Evolutionary conservation across 1,284 basidiomycete species (phyloP), one percentile per base, ranked within the genome.

Genomic region (Ganoderma resinaceum): DNA sequence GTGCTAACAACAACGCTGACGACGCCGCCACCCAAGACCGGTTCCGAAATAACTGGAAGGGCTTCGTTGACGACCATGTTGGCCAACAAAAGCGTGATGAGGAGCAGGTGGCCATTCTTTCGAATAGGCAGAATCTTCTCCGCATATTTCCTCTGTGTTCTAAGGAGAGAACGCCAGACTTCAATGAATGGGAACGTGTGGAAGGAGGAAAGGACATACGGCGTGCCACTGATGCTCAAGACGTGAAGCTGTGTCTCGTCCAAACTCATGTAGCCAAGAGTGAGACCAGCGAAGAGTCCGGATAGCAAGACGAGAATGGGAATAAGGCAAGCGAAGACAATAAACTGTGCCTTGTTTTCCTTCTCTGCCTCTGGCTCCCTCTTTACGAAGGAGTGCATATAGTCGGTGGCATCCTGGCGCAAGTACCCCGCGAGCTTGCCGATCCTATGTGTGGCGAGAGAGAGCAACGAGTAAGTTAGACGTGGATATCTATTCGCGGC

Each of bases 11-110:
- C 84, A 61, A 96, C 93, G 59, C 94, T 92, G 73, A 85, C 87
- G 8, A 92, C 78, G 14, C 95, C 95, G 33, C 95, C 94, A 35
- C 95, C 95, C 0, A 98, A 85, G 31, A 98, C 86, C 14, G 90
- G 91, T 75, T 96, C 95, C 33, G 94, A 88, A 74, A 98, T 95
- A 75, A 98, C 90, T 16, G 96, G 96, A 2, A 98, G 86, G 1
- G 94, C 89, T 80, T 96, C 95, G 79, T 96, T 96, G 74, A 92
- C 91, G 72, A 96, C 93, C 94, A 95, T 95, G 79, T 95, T 95
- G 55, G 91, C 90, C 31, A 95, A 81, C 11, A 95, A 84, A 23
- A 95, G 88, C 0, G 93, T 94, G 66, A 95, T 92, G 66, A 96
- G 86, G 5, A 95, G 85, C 29, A 95, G 81, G 78, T 96, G 94